Evolutionary conservation across 2,329 filamentous ascomycete species (phyloP).

Genomic region (Knufia fluminis): DNA sequence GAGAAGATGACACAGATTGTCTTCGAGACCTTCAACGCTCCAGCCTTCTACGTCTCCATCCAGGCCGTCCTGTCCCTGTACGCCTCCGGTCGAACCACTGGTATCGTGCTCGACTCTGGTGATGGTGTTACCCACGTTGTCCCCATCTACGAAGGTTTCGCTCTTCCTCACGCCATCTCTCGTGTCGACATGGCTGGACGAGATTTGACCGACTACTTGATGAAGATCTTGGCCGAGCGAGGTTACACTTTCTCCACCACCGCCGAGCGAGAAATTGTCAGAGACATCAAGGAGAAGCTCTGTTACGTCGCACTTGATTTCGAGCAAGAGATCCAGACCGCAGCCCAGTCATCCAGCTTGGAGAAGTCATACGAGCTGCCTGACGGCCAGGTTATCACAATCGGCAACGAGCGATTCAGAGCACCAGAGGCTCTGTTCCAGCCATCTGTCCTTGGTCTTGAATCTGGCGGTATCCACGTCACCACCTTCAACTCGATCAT

Average conservation of each 20-base stretch:
- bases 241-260: constrained; percentile 99
- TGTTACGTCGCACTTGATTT: constrained; percentile 99
- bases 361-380: constrained; percentile 99
- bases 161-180: constrained; percentile 97
- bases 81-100: constrained; percentile 99
- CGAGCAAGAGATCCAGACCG: constrained; percentile 99
- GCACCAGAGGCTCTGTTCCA: constrained; percentile 99
- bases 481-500: constrained; percentile 99
- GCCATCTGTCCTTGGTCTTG: constrained; percentile 94
- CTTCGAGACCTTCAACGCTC: constrained; percentile 99
- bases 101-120: constrained; percentile 99
- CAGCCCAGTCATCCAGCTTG: constrained; percentile 93
- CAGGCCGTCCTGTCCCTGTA: constrained; percentile 99
- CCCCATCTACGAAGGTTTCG: constrained; percentile 99
- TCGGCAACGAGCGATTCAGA: constrained; percentile 99
- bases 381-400: constrained; percentile 99
- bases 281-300: constrained; percentile 99
- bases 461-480: constrained; percentile 97
- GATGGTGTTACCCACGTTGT: constrained; percentile 99
- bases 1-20: constrained; percentile 99
- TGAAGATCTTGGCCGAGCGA: constrained; percentile 99
- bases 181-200: constrained; percentile 99
- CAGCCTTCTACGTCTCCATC: constrained; percentile 99
- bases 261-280: constrained; percentile 99
- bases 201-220: constrained; percentile 99